phyloP scores from a whole-genome alignment of 139 green algal genomes.

The Picochlorum costavermella region DNA sequence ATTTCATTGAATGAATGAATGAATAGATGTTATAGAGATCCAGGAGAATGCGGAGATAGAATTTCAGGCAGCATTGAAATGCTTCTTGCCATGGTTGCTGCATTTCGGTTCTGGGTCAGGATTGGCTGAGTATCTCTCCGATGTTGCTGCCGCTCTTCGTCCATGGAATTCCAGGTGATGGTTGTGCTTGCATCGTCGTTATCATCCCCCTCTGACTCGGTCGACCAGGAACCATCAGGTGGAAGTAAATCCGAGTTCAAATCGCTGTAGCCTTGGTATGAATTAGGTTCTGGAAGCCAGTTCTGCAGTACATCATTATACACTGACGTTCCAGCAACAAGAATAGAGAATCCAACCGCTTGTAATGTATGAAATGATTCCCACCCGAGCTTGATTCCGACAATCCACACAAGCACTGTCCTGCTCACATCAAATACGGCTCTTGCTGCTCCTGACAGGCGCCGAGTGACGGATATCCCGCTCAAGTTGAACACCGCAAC shows the following conservation, averaged over 20 bases:
- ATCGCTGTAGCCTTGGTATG: too few relatives aligned
- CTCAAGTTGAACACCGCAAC: constrained; percentile 83
- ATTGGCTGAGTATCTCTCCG: too few relatives aligned
- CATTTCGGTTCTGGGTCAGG: too few relatives aligned
- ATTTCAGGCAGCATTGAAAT: constrained; percentile 46
- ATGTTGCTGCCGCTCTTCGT: too few relatives aligned
- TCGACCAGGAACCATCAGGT: not conserved
- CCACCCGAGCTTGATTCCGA: constrained; percentile 63
- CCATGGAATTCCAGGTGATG: too few relatives aligned
- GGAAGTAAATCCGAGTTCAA: not conserved
- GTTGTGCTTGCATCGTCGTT: too few relatives aligned
- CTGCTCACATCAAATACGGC: constrained; percentile 76
- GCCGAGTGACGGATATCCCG: constrained; percentile 57
- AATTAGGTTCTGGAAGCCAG: not conserved
- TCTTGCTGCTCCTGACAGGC: constrained; percentile 56
- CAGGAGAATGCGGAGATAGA: constrained; percentile 43
- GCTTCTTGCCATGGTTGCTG: constrained; percentile 30
- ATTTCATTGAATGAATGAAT: not conserved
- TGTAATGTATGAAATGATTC: constrained; percentile 71
- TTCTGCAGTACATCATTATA: constrained; percentile 72
- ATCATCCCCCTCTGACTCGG: not conserved
- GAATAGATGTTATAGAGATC: not conserved
- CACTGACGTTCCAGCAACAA: constrained; percentile 58
- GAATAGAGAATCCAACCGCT: constrained; percentile 69
- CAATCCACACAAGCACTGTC: constrained; percentile 74